Percentiles rank a stretch among this genome's conserved stretches.
phyloP scores from a whole-genome alignment of 139 green algal species.

The Edaphochlamys debaryana region DNA sequence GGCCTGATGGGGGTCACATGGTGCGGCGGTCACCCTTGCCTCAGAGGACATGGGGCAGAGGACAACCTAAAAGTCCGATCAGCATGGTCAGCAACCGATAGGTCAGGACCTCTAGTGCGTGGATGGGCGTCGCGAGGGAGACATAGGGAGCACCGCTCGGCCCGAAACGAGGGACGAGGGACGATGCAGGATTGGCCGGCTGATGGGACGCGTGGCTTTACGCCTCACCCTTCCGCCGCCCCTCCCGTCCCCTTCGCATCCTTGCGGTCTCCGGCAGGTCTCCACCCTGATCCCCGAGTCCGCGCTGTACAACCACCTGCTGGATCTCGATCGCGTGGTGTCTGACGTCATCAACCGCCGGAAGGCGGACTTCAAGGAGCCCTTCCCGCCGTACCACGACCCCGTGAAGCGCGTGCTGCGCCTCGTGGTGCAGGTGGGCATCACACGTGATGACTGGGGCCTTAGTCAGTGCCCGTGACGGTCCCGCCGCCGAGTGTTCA shows the following conservation, averaged over 20 bases:
- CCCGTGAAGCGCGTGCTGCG: constrained; percentile 26
- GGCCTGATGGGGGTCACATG: no score
- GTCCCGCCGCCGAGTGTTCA: no score
- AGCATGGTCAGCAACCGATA: no score
- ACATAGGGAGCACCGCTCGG: no score
- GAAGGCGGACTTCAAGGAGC: constrained; percentile 74
- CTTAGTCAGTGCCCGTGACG: background rate
- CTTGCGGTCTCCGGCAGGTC: constrained; percentile 6
- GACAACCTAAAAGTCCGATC: no score
- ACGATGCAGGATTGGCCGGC: no score
- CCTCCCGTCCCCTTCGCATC: background rate
- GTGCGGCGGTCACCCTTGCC: no score
- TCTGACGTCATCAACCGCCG: constrained; percentile 69
- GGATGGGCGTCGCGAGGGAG: no score
- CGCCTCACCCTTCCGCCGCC: background rate
- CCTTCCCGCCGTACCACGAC: constrained; percentile 35
- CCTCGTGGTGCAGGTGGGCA: constrained; percentile 10
- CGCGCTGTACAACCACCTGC: constrained; percentile 67
- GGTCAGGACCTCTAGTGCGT: no score
- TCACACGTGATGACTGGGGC: background rate
- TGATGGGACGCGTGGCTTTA: background rate
- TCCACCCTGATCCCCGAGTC: constrained; percentile 71
- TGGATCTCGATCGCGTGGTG: constrained; percentile 74
- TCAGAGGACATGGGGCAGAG: no score
- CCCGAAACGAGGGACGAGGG: no score